Base-by-base conservation (phyloP, 2,329 filamentous ascomycete genomes). In the Beauveria sp. region DNA sequence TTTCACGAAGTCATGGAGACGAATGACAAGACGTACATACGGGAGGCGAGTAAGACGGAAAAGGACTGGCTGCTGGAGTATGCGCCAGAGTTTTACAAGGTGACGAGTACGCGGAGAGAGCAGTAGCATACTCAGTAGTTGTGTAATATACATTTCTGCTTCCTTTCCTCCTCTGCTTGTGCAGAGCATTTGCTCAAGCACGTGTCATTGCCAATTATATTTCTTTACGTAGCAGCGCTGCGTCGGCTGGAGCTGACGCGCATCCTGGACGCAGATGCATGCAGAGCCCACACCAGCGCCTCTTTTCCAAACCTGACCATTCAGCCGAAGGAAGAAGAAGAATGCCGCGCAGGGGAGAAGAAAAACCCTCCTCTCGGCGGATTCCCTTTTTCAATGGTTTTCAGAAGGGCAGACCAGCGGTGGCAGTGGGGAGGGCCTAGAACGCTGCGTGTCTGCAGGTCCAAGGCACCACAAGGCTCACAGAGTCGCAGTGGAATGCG, bases 1-100 rank as follows among this genome's bases (percentile, higher is more conserved):
- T 99, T 97, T 71, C 89, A 96, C 69, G 93, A 97, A 76, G 86
- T 96, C 43, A 85, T 96, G 80, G 91, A 98, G 77, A 96, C 90
- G 5, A 86, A 88, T 10, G 85, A 84, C 65, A 98, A 98, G 80
- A 92, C 85, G 0, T 98, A 88, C 71, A 96, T 99, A 68, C 82
- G 91, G 61, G 93, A 98, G 74, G 79, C 98, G 63, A 95, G 88
- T n/a, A 95, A 91, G 77, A 90, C 98, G 68, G 90, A 97, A 72
- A 96, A 91, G 80, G 80, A 78, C n/a, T 99, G 93, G 90, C 80
- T 99, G 67, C 72, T 93, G 53, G 91, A 98, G 73, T 96, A 93
- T 78, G 92, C 91, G 16, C 86, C 90, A 0, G 87, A 88, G 60
- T 98, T 89, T 71, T 96, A 96, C 73, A 83, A 85, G 69, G 75